phyloP scores from a whole-genome alignment of 208 protist genomes.

The Borovskyia barvae region DNA sequence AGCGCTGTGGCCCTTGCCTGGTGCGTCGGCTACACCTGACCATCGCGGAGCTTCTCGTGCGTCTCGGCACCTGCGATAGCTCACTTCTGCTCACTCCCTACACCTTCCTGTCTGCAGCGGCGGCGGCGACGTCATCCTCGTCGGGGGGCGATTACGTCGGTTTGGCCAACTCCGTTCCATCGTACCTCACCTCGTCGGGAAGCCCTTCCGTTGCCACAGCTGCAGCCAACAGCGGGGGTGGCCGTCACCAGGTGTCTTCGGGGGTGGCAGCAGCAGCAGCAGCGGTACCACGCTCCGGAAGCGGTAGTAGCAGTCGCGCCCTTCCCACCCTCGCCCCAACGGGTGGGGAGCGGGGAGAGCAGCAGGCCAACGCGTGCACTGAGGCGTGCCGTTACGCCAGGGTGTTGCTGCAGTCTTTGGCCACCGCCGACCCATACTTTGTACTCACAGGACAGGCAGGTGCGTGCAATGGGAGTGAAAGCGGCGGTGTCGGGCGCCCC shows the following conservation, averaged over 20 bases:
- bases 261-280: not conserved
- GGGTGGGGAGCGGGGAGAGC: conserved; percentile 6
- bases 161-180: too few relatives aligned
- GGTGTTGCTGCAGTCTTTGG: conserved; percentile 40
- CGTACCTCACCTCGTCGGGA: too few relatives aligned
- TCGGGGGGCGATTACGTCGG: too few relatives aligned
- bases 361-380: conserved; percentile 41
- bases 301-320: not conserved
- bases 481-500: not conserved
- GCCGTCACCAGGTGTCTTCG: too few relatives aligned
- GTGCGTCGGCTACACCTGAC: conserved; percentile 51
- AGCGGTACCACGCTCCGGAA: not conserved
- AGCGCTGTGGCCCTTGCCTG: conserved; percentile 47
- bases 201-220: not conserved
- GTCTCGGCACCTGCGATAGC: conserved; percentile 43
- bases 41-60: conserved; percentile 59
- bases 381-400: conserved; percentile 52
- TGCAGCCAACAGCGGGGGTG: not conserved
- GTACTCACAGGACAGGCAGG: conserved; percentile 5
- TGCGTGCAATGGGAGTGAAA: not conserved
- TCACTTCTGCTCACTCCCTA: conserved; percentile 19
- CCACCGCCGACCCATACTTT: conserved; percentile 21
- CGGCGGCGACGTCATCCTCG: too few relatives aligned
- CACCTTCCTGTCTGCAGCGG: conserved; percentile 22
- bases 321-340: not conserved